phyloP scores from a whole-genome alignment of 495 filamentous ascomycete genomes.

The Bombardia bombarda region DNA sequence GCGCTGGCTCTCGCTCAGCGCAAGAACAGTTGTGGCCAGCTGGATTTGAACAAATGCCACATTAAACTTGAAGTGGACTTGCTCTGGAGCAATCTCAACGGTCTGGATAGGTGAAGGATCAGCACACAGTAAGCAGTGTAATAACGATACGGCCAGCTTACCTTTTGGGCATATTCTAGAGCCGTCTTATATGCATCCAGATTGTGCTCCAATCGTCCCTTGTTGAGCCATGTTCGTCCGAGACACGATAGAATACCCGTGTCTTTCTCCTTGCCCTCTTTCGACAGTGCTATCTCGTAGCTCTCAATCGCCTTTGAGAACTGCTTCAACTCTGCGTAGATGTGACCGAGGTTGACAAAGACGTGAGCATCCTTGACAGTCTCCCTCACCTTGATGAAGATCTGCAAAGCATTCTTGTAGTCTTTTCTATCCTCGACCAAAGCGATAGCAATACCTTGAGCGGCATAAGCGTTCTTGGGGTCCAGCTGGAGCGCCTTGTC shows the following conservation, averaged over 20 bases:
- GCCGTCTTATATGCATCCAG: conserved; percentile 75
- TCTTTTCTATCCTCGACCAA: conserved; percentile 91
- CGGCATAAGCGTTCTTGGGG: conserved; percentile 87
- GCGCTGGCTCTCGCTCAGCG: conserved; percentile 63
- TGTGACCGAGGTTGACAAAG: conserved; percentile 86
- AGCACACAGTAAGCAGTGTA: background rate
- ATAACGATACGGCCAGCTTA: conserved; percentile 18
- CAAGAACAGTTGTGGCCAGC: conserved; percentile 73
- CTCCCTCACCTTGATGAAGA: conserved; percentile 82
- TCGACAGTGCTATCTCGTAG: conserved; percentile 83
- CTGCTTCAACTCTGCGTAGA: conserved; percentile 81
- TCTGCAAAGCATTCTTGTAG: conserved; percentile 65
- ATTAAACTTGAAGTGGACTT: conserved; percentile 91
- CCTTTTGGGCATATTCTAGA: conserved; percentile 77
- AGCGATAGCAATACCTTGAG: conserved; percentile 91
- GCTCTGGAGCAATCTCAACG: conserved; percentile 66
- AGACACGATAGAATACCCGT: conserved; percentile 80
- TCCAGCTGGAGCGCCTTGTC: conserved; percentile 94
- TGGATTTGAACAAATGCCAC: conserved; percentile 96
- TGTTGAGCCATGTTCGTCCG: conserved; percentile 86
- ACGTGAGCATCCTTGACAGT: conserved; percentile 80
- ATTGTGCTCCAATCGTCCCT: conserved; percentile 72
- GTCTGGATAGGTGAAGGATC: conserved; percentile 44
- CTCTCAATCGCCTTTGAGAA: conserved; percentile 85
- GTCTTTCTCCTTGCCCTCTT: conserved; percentile 68